phyloP scores from a whole-genome alignment of 345 rosid species.

The Noccaea bulbosa region DNA sequence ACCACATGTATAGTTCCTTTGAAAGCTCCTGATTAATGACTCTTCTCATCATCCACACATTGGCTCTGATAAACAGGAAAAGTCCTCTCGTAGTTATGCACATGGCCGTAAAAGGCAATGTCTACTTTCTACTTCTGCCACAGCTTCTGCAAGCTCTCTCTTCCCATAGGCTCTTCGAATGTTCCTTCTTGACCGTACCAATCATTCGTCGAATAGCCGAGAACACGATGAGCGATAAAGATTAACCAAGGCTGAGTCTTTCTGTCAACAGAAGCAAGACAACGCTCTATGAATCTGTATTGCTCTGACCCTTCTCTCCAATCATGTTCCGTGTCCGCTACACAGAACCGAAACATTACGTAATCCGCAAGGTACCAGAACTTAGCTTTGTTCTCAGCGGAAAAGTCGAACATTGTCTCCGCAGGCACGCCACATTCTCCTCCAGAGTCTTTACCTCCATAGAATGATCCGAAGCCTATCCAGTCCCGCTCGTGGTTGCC shows the following conservation, averaged over 20 bases:
- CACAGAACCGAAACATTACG: slow-evolving; percentile 77
- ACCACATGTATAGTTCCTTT: slow-evolving; percentile 80
- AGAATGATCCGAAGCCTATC: slow-evolving; percentile 66
- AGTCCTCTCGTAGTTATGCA: slow-evolving; percentile 76
- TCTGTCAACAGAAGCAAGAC: slow-evolving; percentile 70
- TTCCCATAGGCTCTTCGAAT: slow-evolving; percentile 69
- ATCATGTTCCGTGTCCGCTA: slow-evolving; percentile 76
- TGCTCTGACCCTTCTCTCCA: slow-evolving; percentile 81
- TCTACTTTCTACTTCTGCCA: slow-evolving; percentile 86
- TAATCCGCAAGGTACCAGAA: slow-evolving; percentile 66
- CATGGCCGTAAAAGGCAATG: slow-evolving; percentile 72
- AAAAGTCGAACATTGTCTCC: slow-evolving; percentile 57
- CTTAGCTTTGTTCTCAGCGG: slow-evolving; percentile 62
- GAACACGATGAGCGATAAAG: slow-evolving; percentile 70
- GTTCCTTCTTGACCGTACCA: slow-evolving; percentile 59
- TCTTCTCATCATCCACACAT: slow-evolving; percentile 55
- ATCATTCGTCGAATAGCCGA: slow-evolving; percentile 64
- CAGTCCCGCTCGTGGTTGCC: slow-evolving; percentile 78
- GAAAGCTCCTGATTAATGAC: slow-evolving; percentile 59
- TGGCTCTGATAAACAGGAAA: slow-evolving; percentile 74
- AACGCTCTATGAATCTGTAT: slow-evolving; percentile 58
- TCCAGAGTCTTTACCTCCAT: slow-evolving; percentile 55
- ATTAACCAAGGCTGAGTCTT: slow-evolving; percentile 78
- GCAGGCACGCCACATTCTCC: slow-evolving; percentile 67
- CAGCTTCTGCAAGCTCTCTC: slow-evolving; percentile 69